phyloP scores from a whole-genome alignment of 495 filamentous ascomycete genomes.

The Terfezia boudieri region DNA sequence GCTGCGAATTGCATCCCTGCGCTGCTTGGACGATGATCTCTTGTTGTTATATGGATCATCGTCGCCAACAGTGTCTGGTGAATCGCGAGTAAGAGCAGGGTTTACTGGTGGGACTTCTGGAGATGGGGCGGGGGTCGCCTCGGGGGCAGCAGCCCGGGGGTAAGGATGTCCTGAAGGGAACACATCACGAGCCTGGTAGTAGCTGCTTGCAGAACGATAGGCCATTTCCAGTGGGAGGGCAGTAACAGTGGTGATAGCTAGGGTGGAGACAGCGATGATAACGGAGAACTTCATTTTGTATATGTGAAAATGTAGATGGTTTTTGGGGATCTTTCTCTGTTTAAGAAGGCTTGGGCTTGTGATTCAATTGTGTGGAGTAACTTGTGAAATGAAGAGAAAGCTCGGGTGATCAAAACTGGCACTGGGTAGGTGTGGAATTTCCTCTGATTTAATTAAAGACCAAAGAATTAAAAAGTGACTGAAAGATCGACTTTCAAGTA shows the following conservation, averaged over 20 bases:
- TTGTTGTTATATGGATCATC: too few species aligned
- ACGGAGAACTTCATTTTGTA: background rate
- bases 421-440: background rate
- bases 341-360: background rate
- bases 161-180: too few species aligned
- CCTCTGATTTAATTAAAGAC: background rate
- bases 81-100: background rate
- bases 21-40: too few species aligned
- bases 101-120: background rate
- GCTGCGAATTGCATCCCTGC: too few species aligned
- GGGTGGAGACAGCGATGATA: background rate
- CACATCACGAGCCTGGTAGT: too few species aligned
- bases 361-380: background rate
- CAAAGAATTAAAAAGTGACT: background rate
- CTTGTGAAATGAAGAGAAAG: background rate
- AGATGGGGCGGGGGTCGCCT: background rate
- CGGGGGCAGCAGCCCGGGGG: too few species aligned
- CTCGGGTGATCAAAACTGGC: background rate
- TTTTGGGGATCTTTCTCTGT: background rate
- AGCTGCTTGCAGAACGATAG: background rate
- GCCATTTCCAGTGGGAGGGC: background rate
- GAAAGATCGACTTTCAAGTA: background rate
- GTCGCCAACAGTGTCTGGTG: background rate
- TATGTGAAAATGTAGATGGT: background rate
- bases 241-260: background rate